These are phyloP conservation scores for Saccharomycopsis javanensis DNA, from an alignment of 805 yeast genomes.

Conservation along the genomic window DNA sequence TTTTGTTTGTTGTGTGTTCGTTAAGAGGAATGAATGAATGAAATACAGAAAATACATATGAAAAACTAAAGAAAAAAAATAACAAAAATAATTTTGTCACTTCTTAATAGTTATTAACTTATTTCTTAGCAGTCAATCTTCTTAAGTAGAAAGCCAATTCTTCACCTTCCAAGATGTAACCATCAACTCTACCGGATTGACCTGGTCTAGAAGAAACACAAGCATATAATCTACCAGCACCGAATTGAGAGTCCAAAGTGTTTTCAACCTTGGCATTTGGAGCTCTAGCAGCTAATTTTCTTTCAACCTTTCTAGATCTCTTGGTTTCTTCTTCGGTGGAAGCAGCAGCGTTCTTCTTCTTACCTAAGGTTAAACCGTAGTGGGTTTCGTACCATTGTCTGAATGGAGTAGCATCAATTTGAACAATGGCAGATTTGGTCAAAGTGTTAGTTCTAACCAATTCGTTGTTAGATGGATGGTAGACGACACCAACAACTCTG, in stretches of 20 bases:
- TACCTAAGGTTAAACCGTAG: slow-evolving; percentile 91
- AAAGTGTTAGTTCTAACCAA: slow-evolving; percentile 99
- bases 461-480: slow-evolving; percentile 99
- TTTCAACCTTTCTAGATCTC: slow-evolving; percentile 47
- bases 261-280: slow-evolving; percentile 74
- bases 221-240: slow-evolving; percentile 98
- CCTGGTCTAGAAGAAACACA: slow-evolving; percentile 99
- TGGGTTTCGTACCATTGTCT: slow-evolving; percentile 98
- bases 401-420: slow-evolving; percentile 99
- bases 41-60: neutral
- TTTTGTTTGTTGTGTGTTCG: neutral
- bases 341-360: slow-evolving; percentile 50
- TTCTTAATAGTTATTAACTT: slow-evolving; percentile 29
- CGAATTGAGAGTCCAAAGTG: slow-evolving; percentile 92
- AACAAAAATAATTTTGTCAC: neutral
- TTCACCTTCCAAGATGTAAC: slow-evolving; percentile 99
- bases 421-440: slow-evolving; percentile 98
- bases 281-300: slow-evolving; percentile 91
- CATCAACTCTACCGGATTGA: slow-evolving; percentile 99
- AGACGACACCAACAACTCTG: slow-evolving; percentile 94
- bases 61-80: neutral
- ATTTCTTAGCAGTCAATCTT: slow-evolving; percentile 99
- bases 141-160: slow-evolving; percentile 99
- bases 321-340: slow-evolving; percentile 50
- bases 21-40: slow-evolving; percentile 1